Base-by-base conservation (phyloP, 148 eudicot genomes). In the Fagopyrum homotropicum region DNA sequence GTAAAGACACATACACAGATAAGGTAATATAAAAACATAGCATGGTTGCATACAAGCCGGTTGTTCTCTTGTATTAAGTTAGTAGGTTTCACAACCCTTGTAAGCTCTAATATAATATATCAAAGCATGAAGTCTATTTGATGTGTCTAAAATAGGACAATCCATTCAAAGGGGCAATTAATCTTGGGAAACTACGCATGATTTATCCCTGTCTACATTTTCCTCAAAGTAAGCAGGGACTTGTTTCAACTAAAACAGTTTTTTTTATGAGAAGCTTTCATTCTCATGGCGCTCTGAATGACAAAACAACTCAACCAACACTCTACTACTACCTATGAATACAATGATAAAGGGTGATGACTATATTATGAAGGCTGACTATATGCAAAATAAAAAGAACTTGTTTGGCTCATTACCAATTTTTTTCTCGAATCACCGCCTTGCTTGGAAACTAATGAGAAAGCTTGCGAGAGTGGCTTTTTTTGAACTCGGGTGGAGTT, bases 391-490 rank as follows among this genome's bases (percentile, higher is more conserved):
- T 9, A 9, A 30, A 14, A 66, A 66, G 71, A 66, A 40, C 71
- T 45, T 64, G 70, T 64, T 35, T 9, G 70, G 70, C 45, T 64
- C 45, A 40, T 64, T 12, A 52, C 4, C 57, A 52, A 15, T 6
- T 52, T 4, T 52, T 52, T 52, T 15, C 57, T 52, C 57, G 40
- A 35, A 49, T 9, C 11, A 57, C 29, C 63, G 22, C 26, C 9
- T 19, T 57, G 63, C 63, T 57, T 6, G 22, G 1, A 57, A 11
- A 45, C 85, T 80, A 88, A 52, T 90, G 88, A 51, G 97, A 92
- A 73, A 88, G 89, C 78, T 83, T 88, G 71, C 97, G 89, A 43
- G 90, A 89, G 77, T 92, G 92, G 46, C 83, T 77, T 78, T 79
- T 88, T 73, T 85, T 82, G 66, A 85, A 61, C 75, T 83, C 84